phyloP scores from a whole-genome alignment of 768 basidiomycete species.

The Auricularia heimuer region DNA sequence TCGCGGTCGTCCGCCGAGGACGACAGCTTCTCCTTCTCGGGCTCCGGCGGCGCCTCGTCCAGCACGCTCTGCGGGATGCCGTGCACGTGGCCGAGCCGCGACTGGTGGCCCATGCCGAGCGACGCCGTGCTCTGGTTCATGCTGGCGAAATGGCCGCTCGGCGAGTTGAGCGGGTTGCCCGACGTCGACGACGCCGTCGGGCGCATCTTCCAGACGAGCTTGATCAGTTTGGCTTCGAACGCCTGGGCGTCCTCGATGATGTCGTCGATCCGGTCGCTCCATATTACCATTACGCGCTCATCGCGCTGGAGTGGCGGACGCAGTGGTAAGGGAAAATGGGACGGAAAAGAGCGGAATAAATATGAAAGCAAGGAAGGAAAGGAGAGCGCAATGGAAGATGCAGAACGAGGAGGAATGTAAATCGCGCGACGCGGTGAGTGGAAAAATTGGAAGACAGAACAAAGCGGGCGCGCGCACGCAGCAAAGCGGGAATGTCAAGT shows the following conservation, averaged over 20 bases:
- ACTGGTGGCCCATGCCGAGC: neutral
- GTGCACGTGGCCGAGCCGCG: conserved; percentile 1
- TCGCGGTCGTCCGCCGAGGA: conserved; percentile 48
- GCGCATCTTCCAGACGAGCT: conserved; percentile 60
- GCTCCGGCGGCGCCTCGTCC: conserved; percentile 9
- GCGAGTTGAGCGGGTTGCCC: neutral
- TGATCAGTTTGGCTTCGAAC: conserved; percentile 46
- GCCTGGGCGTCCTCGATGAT: conserved; percentile 35
- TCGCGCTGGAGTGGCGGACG: conserved; percentile 43
- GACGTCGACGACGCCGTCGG: neutral
- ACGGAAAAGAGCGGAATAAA: neutral
- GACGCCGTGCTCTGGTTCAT: conserved; percentile 1
- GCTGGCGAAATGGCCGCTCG: neutral
- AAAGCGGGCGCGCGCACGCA: no score
- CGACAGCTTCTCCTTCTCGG: conserved; percentile 24
- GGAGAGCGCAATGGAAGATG: neutral
- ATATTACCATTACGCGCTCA: conserved; percentile 75
- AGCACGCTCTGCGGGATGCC: neutral
- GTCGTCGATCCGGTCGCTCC: conserved; percentile 70
- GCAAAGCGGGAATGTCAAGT: no score
- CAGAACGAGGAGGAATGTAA: neutral
- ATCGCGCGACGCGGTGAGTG: no score
- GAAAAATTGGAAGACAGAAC: no score
- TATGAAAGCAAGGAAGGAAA: neutral
- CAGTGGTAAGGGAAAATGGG: neutral